Evolutionary conservation across 805 yeast genomes (phyloP), one percentile per base, ranked within the genome.

Genomic region (Yamadazyma endophytica): DNA sequence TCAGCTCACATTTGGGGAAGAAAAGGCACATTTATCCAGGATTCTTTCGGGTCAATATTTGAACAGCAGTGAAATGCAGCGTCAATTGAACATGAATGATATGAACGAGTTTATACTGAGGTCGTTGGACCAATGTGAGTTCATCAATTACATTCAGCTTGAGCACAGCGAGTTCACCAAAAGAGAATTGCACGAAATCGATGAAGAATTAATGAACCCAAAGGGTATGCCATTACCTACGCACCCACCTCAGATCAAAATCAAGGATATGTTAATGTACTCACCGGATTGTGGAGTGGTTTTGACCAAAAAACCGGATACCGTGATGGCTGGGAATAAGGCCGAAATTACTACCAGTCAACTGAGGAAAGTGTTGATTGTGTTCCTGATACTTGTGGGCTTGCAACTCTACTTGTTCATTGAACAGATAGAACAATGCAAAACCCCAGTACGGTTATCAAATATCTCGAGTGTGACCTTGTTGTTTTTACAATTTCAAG

Each of bases 281-380:
- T 86, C 96, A 0, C 97, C 97, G 0, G 95, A 89, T 50, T 89
- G 97, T 63, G 95, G 89, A 0, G 49, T 81, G 2, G 50, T 72
- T 2, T 38, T 85, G 4, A 52, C 39, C 19, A 45, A 43, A 17
- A 42, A 45, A 19, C 33, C 40, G 6, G 38, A 36, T 5, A 31
- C 33, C 4, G 35, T 35, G 4, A 42, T 63, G 20, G 34, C 57
- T 5, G 96, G 96, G 1, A 58, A 70, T n/a, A 73, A 78, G 38
- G 55, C 61, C 30, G 89, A 80, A 47, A 65, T 72, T 13, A 58
- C 52, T 21, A 48, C 51, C 24, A 32, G 41, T 4, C 47, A 30
- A 53, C 72, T 22, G 52, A 77, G 54, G 51, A 31, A 36, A 8
- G 66, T 39, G 33, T 73, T 79, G 13, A 38, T 61, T 6, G 75